phyloP scores from a whole-genome alignment of 2,329 filamentous ascomycete species.

The Ophiocordyceps australis region DNA sequence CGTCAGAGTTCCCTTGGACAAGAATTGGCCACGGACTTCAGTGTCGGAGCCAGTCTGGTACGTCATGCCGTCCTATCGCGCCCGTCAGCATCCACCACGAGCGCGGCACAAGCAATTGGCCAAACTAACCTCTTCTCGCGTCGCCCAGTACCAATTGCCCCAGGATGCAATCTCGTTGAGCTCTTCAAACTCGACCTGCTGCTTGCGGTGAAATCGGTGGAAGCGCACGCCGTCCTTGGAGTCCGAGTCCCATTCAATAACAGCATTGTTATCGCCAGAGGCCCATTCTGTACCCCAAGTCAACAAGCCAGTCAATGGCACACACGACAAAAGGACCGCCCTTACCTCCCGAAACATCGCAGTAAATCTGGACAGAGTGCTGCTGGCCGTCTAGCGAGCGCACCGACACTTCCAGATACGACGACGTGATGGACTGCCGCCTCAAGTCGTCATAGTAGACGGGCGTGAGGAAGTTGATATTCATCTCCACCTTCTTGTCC shows the following conservation, averaged over 20 bases:
- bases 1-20: conserved; percentile 38
- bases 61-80: conserved; percentile 23
- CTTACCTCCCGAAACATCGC: conserved; percentile 39
- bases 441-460: conserved; percentile 47
- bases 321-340: background rate
- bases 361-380: conserved; percentile 53
- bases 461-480: conserved; percentile 52
- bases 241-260: conserved; percentile 45
- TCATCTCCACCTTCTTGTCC: conserved; percentile 41
- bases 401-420: conserved; percentile 49
- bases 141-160: conserved; percentile 66
- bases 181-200: conserved; percentile 51
- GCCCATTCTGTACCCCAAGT: conserved; percentile 41
- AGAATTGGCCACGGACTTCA: conserved; percentile 48
- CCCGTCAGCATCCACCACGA: background rate
- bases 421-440: conserved; percentile 51
- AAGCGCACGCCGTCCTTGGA: conserved; percentile 34
- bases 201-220: conserved; percentile 41
- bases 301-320: background rate
- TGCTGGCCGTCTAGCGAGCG: conserved; percentile 39
- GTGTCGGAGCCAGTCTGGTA: conserved; percentile 54
- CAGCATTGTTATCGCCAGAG: conserved; percentile 36
- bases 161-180: conserved; percentile 55
- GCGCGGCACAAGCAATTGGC: background rate
- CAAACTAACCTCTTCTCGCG: conserved; percentile 23